Evolutionary conservation across 1,139 yeast genomes (phyloP), one percentile per base, ranked within the genome.

Genomic region (Sugiyamaella sp.): DNA sequence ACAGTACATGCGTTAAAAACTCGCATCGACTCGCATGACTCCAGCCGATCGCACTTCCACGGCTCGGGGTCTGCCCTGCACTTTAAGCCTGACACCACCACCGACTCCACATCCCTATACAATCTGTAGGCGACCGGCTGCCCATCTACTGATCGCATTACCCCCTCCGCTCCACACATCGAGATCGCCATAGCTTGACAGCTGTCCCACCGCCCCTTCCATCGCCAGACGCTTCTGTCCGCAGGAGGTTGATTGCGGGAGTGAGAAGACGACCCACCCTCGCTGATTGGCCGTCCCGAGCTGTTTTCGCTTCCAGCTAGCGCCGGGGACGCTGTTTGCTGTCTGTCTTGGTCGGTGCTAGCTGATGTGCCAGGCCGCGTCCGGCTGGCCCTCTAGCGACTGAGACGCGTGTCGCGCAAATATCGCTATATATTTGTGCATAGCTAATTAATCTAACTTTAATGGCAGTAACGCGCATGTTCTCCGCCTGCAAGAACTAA

Each of bases 81-180:
- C n/a, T n/a, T n/a, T n/a, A n/a, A n/a, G n/a, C n/a, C n/a, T n/a
- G n/a, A n/a, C n/a, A n/a, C n/a, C n/a, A n/a, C n/a, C n/a, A n/a
- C n/a, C n/a, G n/a, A n/a, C n/a, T n/a, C n/a, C n/a, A n/a, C n/a
- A n/a, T n/a, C n/a, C n/a, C n/a, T n/a, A n/a, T n/a, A n/a, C n/a
- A n/a, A n/a, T n/a, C n/a, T n/a, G n/a, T n/a, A n/a, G n/a, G n/a
- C n/a, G n/a, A n/a, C n/a, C n/a, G n/a, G n/a, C n/a, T n/a, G n/a
- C n/a, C n/a, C n/a, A n/a, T n/a, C n/a, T n/a, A n/a, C n/a, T n/a
- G n/a, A n/a, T n/a, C n/a, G n/a, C n/a, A n/a, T n/a, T n/a, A n/a
- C n/a, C 35, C 35, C 35, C 35, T 29, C 35, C 35, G 35, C 35
- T 29, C 35, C 35, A 29, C 14, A 29, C 35, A 29, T 29, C 35